A percentile compares a stretch with the other conserved stretches of the same genome.
phyloP scores from a whole-genome alignment of 306 rosid genomes.

The Begonia fuchsioides region DNA sequence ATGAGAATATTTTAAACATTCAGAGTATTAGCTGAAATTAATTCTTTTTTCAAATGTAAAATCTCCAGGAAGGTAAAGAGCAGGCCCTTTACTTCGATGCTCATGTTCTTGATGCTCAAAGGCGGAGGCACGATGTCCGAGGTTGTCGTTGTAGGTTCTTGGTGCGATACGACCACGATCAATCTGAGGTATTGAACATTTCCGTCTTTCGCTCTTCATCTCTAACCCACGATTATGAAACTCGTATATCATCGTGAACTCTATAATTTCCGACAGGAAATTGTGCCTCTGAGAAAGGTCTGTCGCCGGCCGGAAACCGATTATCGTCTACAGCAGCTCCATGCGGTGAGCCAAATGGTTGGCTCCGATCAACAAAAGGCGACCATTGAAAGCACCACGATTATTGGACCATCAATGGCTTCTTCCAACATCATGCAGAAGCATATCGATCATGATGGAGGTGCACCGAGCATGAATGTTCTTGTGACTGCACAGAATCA shows the following conservation, averaged over 20 bases:
- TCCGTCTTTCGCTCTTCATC: constrained; percentile 4
- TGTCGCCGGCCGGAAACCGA: constrained; percentile 95
- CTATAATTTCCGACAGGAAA: constrained; percentile 41
- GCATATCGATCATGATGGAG: constrained; percentile 12
- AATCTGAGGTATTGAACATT: background rate
- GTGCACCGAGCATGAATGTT: constrained; percentile 22
- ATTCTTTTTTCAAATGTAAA: background rate
- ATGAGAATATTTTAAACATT: too few species aligned
- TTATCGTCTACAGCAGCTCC: constrained; percentile 82
- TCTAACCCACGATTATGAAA: background rate
- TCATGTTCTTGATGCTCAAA: constrained; percentile 95
- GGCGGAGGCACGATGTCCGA: constrained; percentile 94
- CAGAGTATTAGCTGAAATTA: too few species aligned
- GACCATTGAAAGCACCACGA: constrained; percentile 23
- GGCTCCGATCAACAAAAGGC: constrained; percentile 42
- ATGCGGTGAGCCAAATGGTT: constrained; percentile 52
- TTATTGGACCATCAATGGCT: constrained; percentile 12
- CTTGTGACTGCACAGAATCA: constrained; percentile 6
- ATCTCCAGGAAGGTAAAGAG: constrained; percentile 84
- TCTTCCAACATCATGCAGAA: constrained; percentile 39
- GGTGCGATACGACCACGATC: constrained; percentile 39
- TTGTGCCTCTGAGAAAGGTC: constrained; percentile 81
- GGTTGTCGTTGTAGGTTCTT: constrained; percentile 99
- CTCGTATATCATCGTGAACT: too few species aligned
- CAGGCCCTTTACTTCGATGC: constrained; percentile 98